Percentiles rank a stretch among this genome's conserved stretches.
These are phyloP conservation scores for Heimioporus sp. DNA, from an alignment of 768 basidiomycete species.

Conservation along the genomic window DNA sequence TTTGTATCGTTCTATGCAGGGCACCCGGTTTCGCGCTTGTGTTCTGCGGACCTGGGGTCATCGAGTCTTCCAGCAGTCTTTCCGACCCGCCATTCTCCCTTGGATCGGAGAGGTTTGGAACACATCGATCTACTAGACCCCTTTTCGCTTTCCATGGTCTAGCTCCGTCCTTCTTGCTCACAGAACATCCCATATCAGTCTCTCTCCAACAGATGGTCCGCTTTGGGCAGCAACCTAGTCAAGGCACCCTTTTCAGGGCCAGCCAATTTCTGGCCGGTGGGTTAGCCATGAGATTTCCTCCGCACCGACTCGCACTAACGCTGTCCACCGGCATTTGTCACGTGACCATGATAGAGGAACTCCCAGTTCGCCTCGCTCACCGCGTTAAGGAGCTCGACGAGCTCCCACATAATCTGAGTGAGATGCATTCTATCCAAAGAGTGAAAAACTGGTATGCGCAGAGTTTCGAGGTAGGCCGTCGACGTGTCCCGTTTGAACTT, in stretches of 20 bases:
- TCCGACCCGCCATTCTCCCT: too few relatives aligned
- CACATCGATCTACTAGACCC: too few relatives aligned
- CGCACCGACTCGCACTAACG: too few relatives aligned
- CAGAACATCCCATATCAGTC: slow-evolving; percentile 46
- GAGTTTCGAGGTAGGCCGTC: slow-evolving; percentile 80
- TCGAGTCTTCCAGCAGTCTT: too few relatives aligned
- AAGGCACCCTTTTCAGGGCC: slow-evolving; percentile 91
- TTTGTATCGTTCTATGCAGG: too few relatives aligned
- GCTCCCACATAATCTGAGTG: slow-evolving; percentile 86
- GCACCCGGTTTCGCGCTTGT: too few relatives aligned
- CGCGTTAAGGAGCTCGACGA: slow-evolving; percentile 95
- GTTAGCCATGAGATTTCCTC: slow-evolving; percentile 6
- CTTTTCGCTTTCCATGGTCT: neutral
- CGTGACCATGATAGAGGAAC: slow-evolving; percentile 59
- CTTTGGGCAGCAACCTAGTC: slow-evolving; percentile 94
- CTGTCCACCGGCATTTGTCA: neutral
- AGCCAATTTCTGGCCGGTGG: slow-evolving; percentile 83
- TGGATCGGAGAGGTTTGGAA: too few relatives aligned
- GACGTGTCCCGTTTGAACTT: neutral
- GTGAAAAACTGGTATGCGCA: slow-evolving; percentile 99
- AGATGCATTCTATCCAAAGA: slow-evolving; percentile 90
- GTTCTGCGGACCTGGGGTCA: too few relatives aligned
- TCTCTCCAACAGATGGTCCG: slow-evolving; percentile 97
- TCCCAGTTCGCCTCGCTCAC: slow-evolving; percentile 93
- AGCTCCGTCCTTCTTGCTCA: slow-evolving; percentile 7